A percentile compares a stretch with the other conserved stretches of the same genome.
phyloP scores from a whole-genome alignment of 176 grass and related monocot species.

The Musa schizocarpa region DNA sequence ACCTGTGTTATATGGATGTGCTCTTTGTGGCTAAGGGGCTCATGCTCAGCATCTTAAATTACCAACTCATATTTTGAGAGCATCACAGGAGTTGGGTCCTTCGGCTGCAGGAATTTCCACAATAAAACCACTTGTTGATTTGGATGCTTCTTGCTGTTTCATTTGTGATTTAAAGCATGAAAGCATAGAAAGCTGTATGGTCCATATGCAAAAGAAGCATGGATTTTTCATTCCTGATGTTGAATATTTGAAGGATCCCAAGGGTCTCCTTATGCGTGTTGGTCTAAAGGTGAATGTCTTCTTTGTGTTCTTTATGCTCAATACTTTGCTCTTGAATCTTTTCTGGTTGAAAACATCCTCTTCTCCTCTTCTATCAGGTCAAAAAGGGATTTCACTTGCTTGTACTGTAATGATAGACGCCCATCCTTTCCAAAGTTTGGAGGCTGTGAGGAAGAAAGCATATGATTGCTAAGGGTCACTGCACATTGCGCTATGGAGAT shows the following conservation, averaged over 20 bases:
- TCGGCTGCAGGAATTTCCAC: constrained; percentile 59
- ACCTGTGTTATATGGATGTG: constrained; percentile 75
- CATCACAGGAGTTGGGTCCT: constrained; percentile 59
- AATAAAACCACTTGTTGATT: constrained; percentile 64
- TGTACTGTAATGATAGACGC: constrained; percentile 87
- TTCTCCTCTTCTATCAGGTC: constrained; percentile 35
- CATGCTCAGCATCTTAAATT: constrained; percentile 85
- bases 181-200: constrained; percentile 75
- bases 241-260: constrained; percentile 85
- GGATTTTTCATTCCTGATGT: constrained; percentile 95
- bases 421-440: constrained; percentile 71
- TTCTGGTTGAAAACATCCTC: constrained; percentile 4
- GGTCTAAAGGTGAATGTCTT: constrained; percentile 55
- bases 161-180: constrained; percentile 79
- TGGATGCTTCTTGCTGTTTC: constrained; percentile 76
- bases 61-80: constrained; percentile 49
- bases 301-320: not conserved
- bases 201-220: constrained; percentile 98
- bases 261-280: constrained; percentile 79
- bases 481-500: constrained; percentile 87
- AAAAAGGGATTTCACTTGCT: constrained; percentile 75
- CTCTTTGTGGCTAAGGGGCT: constrained; percentile 89
- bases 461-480: constrained; percentile 89
- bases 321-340: not conserved
- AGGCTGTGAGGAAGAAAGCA: constrained; percentile 90